Percentiles rank a stretch among this genome's conserved stretches.
Evolutionary conservation across 495 filamentous ascomycete genomes (phyloP).

Genomic region (Penicillium ochrochloron): DNA sequence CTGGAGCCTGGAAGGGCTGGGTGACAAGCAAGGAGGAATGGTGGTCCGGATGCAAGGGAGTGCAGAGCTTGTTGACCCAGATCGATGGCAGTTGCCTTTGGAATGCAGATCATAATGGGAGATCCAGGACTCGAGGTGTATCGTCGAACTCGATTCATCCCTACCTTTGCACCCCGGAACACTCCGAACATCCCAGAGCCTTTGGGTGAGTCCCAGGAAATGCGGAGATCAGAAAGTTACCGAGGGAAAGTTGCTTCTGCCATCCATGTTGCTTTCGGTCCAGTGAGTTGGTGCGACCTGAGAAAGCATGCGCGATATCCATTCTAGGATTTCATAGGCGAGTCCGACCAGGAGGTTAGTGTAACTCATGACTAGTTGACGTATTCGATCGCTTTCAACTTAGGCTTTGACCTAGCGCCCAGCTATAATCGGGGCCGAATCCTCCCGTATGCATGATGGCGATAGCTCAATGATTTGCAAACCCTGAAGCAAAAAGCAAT

Average conservation of each 20-base stretch:
- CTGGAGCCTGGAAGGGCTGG: constrained; percentile 16
- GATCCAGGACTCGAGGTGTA: not conserved
- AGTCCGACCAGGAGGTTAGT: constrained; percentile 8
- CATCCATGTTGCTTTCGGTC: not conserved
- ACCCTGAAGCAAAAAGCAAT: constrained; percentile 12
- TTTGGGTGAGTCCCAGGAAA: not conserved
- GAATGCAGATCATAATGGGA: constrained; percentile 33
- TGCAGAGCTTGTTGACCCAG: constrained; percentile 17
- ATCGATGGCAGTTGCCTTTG: constrained; percentile 32
- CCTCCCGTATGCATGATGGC: constrained; percentile 21
- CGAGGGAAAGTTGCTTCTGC: not conserved
- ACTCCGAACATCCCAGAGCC: not conserved
- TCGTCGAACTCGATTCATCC: constrained; percentile 6
- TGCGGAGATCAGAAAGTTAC: not conserved
- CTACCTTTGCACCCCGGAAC: not conserved
- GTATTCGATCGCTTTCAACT: not conserved
- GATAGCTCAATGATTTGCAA: constrained; percentile 20
- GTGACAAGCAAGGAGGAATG: constrained; percentile 34
- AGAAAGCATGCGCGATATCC: constrained; percentile 1
- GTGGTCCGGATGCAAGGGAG: constrained; percentile 31
- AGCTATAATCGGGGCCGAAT: not conserved
- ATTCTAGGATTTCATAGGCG: constrained; percentile 18
- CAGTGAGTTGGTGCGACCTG: not conserved
- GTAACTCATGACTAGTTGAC: constrained; percentile 7
- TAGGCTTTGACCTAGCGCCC: not conserved